Evolutionary conservation across 768 basidiomycete species (phyloP).

Genomic region (Leccinum longicurvipes): DNA sequence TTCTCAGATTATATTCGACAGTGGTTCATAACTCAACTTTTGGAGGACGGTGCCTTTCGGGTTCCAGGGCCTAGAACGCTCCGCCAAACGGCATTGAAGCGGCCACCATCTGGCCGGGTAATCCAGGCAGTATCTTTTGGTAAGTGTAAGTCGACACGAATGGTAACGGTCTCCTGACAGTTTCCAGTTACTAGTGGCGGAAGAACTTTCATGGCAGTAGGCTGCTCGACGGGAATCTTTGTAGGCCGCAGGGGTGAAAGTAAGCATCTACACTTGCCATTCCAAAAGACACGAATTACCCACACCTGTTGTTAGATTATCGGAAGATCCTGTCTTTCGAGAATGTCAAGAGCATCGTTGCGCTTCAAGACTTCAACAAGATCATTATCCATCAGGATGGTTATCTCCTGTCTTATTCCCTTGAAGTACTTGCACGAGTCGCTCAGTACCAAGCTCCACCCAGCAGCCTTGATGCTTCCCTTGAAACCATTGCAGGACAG

Average conservation of each 20-base stretch:
- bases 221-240: constrained; percentile 69
- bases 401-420: constrained; percentile 60
- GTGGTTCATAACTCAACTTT: constrained; percentile 62
- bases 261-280: constrained; percentile 28
- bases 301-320: constrained; percentile 43
- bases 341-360: constrained; percentile 52
- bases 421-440: constrained; percentile 65
- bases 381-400: constrained; percentile 63
- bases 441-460: constrained; percentile 46
- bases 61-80: constrained; percentile 36
- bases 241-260: constrained; percentile 54
- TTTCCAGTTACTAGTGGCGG: constrained; percentile 42
- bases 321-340: constrained; percentile 50
- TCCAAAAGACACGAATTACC: not conserved
- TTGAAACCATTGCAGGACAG: constrained; percentile 58
- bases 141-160: constrained; percentile 31
- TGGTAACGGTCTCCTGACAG: not conserved
- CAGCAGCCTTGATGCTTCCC: constrained; percentile 49
- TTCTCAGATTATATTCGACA: constrained; percentile 28
- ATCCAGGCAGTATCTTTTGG: constrained; percentile 61
- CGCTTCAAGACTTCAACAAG: constrained; percentile 60
- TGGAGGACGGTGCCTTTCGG: constrained; percentile 65
- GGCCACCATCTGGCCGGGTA: constrained; percentile 53
- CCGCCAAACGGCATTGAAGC: constrained; percentile 26
- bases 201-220: constrained; percentile 59